Conservation (phyloP, 2,329 filamentous ascomycete genomes). For the Xylaria polymorpha region DNA sequence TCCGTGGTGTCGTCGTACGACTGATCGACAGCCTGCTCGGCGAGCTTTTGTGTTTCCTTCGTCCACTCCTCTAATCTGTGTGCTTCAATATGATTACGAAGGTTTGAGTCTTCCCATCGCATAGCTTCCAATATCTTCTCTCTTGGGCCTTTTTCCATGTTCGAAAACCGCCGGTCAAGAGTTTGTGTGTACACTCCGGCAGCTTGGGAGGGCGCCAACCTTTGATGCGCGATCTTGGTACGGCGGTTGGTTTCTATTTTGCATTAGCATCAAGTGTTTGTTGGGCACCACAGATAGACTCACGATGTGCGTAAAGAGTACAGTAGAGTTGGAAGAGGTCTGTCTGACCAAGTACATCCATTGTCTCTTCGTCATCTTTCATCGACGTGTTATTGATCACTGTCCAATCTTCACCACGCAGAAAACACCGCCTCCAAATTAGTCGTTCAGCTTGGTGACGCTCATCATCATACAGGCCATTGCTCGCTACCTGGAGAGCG, state of each 20-base stretch:
- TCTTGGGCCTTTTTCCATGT: constrained; percentile 71
- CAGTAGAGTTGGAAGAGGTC: constrained; percentile 75
- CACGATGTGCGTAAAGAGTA: constrained; percentile 73
- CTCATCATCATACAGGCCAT: constrained; percentile 66
- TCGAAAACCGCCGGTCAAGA: constrained; percentile 69
- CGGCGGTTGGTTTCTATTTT: constrained; percentile 55
- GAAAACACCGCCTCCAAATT: constrained; percentile 89
- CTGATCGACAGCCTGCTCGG: constrained; percentile 47
- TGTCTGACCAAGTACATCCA: constrained; percentile 71
- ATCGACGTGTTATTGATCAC: constrained; percentile 80
- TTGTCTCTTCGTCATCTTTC: constrained; percentile 76
- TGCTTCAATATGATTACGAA: constrained; percentile 74
- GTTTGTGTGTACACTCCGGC: constrained; percentile 71
- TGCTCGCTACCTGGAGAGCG: constrained; percentile 72
- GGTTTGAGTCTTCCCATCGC: constrained; percentile 74
- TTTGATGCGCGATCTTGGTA: constrained; percentile 57
- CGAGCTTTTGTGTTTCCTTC: constrained; percentile 46
- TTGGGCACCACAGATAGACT: constrained; percentile 52
- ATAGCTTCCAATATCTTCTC: constrained; percentile 78
- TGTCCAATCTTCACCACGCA: constrained; percentile 87
- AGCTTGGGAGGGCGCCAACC: constrained; percentile 64
- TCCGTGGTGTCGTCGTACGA: constrained; percentile 47
- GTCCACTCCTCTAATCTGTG: constrained; percentile 77
- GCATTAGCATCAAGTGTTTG: constrained; percentile 19
- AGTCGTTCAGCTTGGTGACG: constrained; percentile 67